Base-by-base conservation (phyloP, 305 asterid species). In the Plantago rigida region DNA sequence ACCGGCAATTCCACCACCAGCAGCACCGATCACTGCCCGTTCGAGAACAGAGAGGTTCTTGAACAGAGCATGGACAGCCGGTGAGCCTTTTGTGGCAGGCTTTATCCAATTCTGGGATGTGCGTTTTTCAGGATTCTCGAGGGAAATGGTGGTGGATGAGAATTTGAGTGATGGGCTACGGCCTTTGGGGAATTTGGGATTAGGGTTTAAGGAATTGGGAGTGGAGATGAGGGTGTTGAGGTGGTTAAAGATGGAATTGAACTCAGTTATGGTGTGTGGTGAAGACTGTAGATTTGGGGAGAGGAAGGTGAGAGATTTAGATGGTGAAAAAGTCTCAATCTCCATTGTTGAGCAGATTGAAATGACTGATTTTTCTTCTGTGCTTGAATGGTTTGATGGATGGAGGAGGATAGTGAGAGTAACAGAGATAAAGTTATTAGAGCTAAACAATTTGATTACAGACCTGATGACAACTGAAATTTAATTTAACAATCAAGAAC, bases 1-100 rank as follows among this genome's bases (percentile, higher is more conserved):
- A 47, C 98, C 98, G 19, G 96, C 98, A 66, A 83, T 82, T 11
- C 96, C 98, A 12, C 98, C 98, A 9, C 73, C 94, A 8, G 60
- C 94, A 6, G 94, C 98, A 12, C 95, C 96, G 59, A 81, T 81
- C 26, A 81, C 49, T 2, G 94, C 96, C 73, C 87, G 77, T 68
- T 91, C 98, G 14, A 82, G 57, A 71, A 87, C 86, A 31, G 95
- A 84, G 4, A 92, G 90, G 46, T 82, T 89, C 78, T 79, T 84
- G 77, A 92, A 77, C 72, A 92, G 67, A 13, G 85, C 80, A 15
- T 70, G 79, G 72, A 77, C 87, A 31, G 72, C 65, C 9, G 87
- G 80, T 12, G 96, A 86, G 48, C 79, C 90, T 64, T 75, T 76
- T 19, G 67, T 61, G 48, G 93, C 84, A 0, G 90, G 87, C 77